Percentiles rank a stretch among this genome's conserved stretches.
Evolutionary conservation across 2,329 filamentous ascomycete genomes (phyloP).

Genomic region (Penicillium sp.): DNA sequence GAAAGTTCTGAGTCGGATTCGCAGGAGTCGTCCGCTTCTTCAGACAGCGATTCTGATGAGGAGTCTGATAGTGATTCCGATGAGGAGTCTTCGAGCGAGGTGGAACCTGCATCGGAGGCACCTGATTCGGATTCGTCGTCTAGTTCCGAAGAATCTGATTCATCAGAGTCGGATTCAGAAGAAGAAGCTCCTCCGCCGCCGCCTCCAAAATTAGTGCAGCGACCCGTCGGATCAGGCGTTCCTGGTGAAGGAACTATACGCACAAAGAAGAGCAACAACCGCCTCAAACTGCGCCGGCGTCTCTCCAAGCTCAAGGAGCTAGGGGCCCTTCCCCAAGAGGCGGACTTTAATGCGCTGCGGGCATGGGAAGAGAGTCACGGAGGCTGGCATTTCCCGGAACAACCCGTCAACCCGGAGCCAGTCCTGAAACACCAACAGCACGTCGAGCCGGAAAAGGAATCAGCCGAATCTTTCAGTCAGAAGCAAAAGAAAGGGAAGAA

Average conservation of each 20-base stretch:
- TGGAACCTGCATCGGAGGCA: conserved; percentile 14
- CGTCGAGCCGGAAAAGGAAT: background rate
- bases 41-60: conserved; percentile 14
- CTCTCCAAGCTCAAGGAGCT: conserved; percentile 52
- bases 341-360: conserved; percentile 50
- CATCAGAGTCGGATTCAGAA: conserved; percentile 29
- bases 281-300: conserved; percentile 49
- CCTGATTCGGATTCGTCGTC: conserved; percentile 18
- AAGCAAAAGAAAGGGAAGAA: conserved; percentile 23
- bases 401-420: background rate
- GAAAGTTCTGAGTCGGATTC: conserved; percentile 14
- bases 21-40: conserved; percentile 10
- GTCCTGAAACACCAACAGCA: background rate
- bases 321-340: conserved; percentile 51
- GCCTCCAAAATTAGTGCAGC: conserved; percentile 9
- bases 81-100: conserved; percentile 17
- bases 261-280: conserved; percentile 56
- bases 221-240: conserved; percentile 28
- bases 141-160: conserved; percentile 38
- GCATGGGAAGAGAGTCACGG: conserved; percentile 33
- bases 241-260: conserved; percentile 49
- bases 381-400: conserved; percentile 23
- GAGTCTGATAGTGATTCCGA: conserved; percentile 18
- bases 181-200: conserved; percentile 21
- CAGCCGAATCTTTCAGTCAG: conserved; percentile 5